Evolutionary conservation across 129 eudicot genomes (phyloP).

Genomic region (Helianthus tuberosus): DNA sequence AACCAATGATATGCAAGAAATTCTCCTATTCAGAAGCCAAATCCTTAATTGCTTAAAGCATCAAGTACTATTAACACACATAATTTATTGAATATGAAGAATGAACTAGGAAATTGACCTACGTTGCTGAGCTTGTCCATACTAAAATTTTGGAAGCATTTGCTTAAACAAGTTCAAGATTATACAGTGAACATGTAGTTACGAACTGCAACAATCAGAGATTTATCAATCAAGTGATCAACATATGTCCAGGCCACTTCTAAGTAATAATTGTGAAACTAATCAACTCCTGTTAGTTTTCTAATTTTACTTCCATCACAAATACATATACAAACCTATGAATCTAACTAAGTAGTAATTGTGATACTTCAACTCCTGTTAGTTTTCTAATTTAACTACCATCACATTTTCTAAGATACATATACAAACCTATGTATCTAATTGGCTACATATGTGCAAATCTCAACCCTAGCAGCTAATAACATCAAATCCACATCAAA

Average conservation of each 20-base stretch:
- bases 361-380: neutral
- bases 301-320: conserved; percentile 9
- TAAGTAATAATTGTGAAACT: neutral
- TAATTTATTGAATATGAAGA: neutral
- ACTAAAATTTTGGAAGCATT: neutral
- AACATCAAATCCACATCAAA: conserved; percentile 1
- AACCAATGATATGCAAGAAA: neutral
- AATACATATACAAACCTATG: conserved; percentile 21
- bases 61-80: too few species aligned
- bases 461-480: conserved; percentile 1
- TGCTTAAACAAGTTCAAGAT: neutral
- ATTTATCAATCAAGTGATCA: neutral
- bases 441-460: neutral
- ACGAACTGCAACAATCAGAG: neutral
- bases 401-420: too few species aligned
- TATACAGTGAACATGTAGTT: neutral
- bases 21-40: neutral
- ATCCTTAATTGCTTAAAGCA: too few species aligned
- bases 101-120: neutral
- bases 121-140: neutral
- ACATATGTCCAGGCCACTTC: neutral
- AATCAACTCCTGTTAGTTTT: neutral
- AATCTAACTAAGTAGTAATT: neutral
- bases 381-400: neutral
- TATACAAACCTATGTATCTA: neutral